Evolutionary conservation across 2,329 filamentous ascomycete species (phyloP), one percentile per base, ranked within the genome.

Genomic region (Cladosporium sp.): DNA sequence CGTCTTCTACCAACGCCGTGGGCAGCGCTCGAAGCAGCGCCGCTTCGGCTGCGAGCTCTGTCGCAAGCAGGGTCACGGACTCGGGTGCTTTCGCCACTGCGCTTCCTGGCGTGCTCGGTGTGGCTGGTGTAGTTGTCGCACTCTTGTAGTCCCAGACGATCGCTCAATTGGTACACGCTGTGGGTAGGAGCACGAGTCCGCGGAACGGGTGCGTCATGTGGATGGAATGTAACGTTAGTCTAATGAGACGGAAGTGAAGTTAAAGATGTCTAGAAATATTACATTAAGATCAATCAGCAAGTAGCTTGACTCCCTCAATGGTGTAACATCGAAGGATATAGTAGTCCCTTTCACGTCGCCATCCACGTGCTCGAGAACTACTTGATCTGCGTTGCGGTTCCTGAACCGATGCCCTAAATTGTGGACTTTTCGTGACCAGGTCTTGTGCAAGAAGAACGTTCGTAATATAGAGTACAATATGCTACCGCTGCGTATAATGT

Each of bases 401-500:
- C 23, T 26, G 23, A 26, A 40, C 5, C 5, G 4, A 16, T n/a
- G n/a, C 16, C 7, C n/a, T 46, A n/a, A 3, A 11, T 21, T 46
- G 7, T 46, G n/a, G n/a, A 16, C 11, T 8, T 2, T 46, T 2
- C 3, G 40, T n/a, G n/a, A 12, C 4, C 40, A 11, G 40, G 12
- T 12, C 8, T 46, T 11, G 40, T 23, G 40, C n/a, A 46, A 21
- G 40, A 31, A 55, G 52, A 35, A 37, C 5, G 11, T 23, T 57
- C 55, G 31, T 57, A 14, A 59, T 59, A 31, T 62, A 52, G 29
- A 53, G 59, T 62, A 52, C 59, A 50, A 52, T 62, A 62, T 62
- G 59, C 59, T 62, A 52, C 49, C 44, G 29, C 23, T 62, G 58
- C 58, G 58, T 61, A 50, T 46, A 61, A 31, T 61, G 18, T 44